Evolutionary conservation across 2,329 filamentous ascomycete species (phyloP), one percentile per base, ranked within the genome.

Genomic region (Ophiostoma australiae): DNA sequence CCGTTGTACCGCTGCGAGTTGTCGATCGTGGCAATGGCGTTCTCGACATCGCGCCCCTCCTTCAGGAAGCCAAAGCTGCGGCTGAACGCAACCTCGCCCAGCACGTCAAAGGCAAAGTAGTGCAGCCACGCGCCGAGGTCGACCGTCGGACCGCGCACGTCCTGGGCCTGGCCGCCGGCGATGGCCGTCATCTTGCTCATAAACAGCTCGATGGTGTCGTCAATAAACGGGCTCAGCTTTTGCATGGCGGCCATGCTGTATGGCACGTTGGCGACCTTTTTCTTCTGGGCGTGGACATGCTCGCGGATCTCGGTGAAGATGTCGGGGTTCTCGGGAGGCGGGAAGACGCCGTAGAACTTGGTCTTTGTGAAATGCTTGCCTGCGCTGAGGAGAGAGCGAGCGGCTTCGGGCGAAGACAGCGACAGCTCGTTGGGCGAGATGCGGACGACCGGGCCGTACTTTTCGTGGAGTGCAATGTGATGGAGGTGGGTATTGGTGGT

Each of bases 221-320:
- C 80, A 75, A 86, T 84, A 70, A 84, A 85, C 15, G 82, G 82
- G 70, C 80, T 80, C 44, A 84, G 81, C 76, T 84, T 82, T 72
- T 83, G 81, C 84, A 85, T 85, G 8, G 82, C 82, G 0, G 82
- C 81, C 84, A 86, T 85, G 76, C 81, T 82, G 76, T 86, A 86
- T 0, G 84, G 82, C 48, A 83, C 81, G 68, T 83, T 84, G 74
- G 82, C 82, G 4, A 84, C 82, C 75, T 83, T 81, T 78, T 86
- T 87, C 80, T 86, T 86, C 72, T 81, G 80, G 0, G 84, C 84
- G 76, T 87, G 85, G n/a, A 84, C 82, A 7, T 82, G 79, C 77
- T 86, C 84, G 70, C 84, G 79, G 20, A 80, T 82, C 76, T 87
- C 85, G 58, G 85, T 86, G 77, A 87, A 87, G 76, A 87, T 86